Percentiles rank a stretch among this genome's conserved stretches.
Evolutionary conservation across 2,329 filamentous ascomycete genomes (phyloP).

Genomic region (Xylariomycetidae sp.): DNA sequence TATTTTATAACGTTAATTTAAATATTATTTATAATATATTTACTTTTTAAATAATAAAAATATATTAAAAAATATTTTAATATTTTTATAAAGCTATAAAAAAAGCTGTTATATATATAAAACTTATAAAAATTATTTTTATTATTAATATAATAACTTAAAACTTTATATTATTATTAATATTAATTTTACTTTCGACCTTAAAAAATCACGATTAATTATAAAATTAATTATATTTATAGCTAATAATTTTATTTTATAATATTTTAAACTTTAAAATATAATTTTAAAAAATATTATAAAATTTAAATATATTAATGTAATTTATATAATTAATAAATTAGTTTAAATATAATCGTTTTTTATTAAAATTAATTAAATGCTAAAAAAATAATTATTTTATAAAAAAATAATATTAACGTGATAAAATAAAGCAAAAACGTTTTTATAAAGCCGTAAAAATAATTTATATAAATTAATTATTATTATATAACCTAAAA

Average conservation of each 20-base stretch:
- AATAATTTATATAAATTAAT: background rate
- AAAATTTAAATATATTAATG: background rate
- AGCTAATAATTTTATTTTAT: background rate
- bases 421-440: background rate
- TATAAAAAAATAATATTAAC: background rate
- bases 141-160: background rate
- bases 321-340: background rate
- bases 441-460: too few relatives aligned
- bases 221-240: background rate
- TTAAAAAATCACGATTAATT: background rate
- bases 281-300: background rate
- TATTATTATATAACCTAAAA: background rate
- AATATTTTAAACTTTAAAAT: background rate
- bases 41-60: background rate
- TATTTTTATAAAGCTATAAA: slow-evolving; percentile 20
- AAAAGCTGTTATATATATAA: background rate
- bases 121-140: background rate
- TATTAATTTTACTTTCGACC: background rate
- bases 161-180: background rate
- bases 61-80: background rate
- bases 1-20: background rate
- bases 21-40: background rate
- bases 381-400: background rate
- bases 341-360: too few relatives aligned
- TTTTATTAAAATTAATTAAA: too few relatives aligned